Evolutionary conservation across 768 basidiomycete species (phyloP).

Genomic region (Tephrocybe sp.): DNA sequence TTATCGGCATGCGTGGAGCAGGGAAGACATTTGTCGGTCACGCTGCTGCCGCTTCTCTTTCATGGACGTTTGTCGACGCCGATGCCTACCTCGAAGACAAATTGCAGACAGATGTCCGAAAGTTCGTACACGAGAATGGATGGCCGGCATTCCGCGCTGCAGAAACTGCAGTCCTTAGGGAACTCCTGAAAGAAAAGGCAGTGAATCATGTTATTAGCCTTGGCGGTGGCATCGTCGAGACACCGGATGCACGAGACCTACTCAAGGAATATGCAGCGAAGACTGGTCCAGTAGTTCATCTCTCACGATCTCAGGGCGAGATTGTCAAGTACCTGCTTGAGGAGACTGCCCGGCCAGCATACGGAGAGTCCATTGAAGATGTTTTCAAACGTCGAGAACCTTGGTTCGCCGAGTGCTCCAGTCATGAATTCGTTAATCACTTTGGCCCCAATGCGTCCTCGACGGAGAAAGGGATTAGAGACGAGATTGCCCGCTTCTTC

Average conservation of each 20-base stretch:
- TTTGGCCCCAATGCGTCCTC: conserved; percentile 32
- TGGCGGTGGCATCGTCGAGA: conserved; percentile 95
- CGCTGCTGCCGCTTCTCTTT: conserved; percentile 69
- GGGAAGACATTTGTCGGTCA: conserved; percentile 90
- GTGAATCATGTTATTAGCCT: conserved; percentile 79
- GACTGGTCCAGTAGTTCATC: conserved; percentile 77
- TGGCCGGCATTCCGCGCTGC: conserved; percentile 89
- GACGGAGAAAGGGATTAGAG: conserved; percentile 35
- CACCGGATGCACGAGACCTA: conserved; percentile 65
- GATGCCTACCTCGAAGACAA: conserved; percentile 74
- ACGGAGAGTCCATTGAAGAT: conserved; percentile 81
- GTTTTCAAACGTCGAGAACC: conserved; percentile 83
- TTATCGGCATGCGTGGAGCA: conserved; percentile 84
- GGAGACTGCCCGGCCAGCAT: conserved; percentile 81
- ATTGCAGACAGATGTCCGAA: conserved; percentile 57
- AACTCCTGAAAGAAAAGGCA: conserved; percentile 58
- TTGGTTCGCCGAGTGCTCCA: conserved; percentile 83
- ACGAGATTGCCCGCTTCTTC: conserved; percentile 85
- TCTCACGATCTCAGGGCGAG: conserved; percentile 77
- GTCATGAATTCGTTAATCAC: conserved; percentile 80
- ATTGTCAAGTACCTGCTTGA: conserved; percentile 76
- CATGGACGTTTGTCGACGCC: conserved; percentile 77
- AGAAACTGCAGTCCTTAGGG: conserved; percentile 67
- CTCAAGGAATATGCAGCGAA: conserved; percentile 61
- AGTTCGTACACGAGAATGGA: conserved; percentile 78